Base-by-base conservation (phyloP, 306 rosid species). In the Trichosanthes cucumerina region DNA sequence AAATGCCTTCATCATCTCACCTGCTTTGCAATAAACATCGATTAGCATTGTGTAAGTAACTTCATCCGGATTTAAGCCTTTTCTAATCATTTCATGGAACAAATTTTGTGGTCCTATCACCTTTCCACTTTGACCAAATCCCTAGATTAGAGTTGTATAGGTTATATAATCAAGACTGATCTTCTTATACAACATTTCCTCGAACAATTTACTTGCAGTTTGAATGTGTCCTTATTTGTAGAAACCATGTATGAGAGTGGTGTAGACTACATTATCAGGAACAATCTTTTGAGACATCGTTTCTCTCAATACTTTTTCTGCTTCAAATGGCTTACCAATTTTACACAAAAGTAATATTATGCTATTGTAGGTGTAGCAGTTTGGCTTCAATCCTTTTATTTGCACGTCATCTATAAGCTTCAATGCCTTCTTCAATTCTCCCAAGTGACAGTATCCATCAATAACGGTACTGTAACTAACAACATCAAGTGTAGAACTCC, bases 11-110 rank as follows among this genome's bases (percentile, higher is more conserved):
- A 84, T 86, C 80, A 93, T 87, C 80, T 90, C 89, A 65, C 96
- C 93, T 18, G 86, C 83, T 83, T 91, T 91, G 90, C 98, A 93
- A 82, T 84, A 80, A 79, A 97, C 98, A 82, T 91, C 88, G 59
- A 93, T 90, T 70, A 91, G 84, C 2, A 89, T 79, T 24, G 98
- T 90, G 79, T 87, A 91, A 72, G 96, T 85, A 83, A 93, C 90
- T 81, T 91, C 98, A 88, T 93, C 98, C 4, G 88, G 89, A 75
- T 88, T 80, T 86, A 93, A 75, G 81, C 96, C 88, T 82, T 68
- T 86, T n/a, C 70, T n/a, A 33, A 81, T 59, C 96, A 93, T 93
- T 81, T 93, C 89, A 80, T 57, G 26, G 59, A 88, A 88, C 60
- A 91, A 76, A 70, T 83, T 44, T 44, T 58, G 78, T 62, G 97